Evolutionary conservation across 1,139 yeast genomes (phyloP).

Genomic region (Yamadazyma atlantica): DNA sequence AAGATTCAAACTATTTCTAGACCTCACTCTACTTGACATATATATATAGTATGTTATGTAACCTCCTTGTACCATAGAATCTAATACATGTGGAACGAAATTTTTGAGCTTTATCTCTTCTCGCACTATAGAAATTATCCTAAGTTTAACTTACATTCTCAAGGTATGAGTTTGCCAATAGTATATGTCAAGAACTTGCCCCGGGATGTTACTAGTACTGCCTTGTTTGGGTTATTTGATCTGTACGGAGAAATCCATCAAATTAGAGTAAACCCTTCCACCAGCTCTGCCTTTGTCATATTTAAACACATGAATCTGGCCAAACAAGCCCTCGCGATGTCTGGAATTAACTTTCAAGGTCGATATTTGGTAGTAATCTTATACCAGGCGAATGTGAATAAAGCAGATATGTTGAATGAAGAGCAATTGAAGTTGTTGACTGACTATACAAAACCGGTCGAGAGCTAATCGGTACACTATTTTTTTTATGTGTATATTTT

Average conservation of each 20-base stretch:
- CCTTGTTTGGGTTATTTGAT: conserved; percentile 55
- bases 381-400: conserved; percentile 36
- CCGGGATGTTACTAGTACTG: conserved; percentile 45
- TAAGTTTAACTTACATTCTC: neutral
- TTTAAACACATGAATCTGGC: conserved; percentile 53
- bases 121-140: neutral
- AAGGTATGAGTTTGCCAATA: conserved; percentile 41
- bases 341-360: conserved; percentile 61
- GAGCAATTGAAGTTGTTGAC: neutral
- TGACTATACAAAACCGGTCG: neutral
- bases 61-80: neutral
- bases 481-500: neutral
- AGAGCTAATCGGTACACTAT: neutral
- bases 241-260: conserved; percentile 59
- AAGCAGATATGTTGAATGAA: conserved; percentile 1
- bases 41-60: neutral
- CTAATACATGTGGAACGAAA: neutral
- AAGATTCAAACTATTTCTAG: conserved; percentile 24
- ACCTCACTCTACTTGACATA: neutral
- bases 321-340: conserved; percentile 23
- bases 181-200: conserved; percentile 61
- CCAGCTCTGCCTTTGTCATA: conserved; percentile 49
- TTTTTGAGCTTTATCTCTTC: neutral
- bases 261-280: conserved; percentile 44
- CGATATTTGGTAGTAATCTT: conserved; percentile 54